Percentiles rank a stretch among this genome's conserved stretches.
phyloP scores from a whole-genome alignment of 2,329 filamentous ascomycete genomes.

The Arthrobotrys sphaeroides region DNA sequence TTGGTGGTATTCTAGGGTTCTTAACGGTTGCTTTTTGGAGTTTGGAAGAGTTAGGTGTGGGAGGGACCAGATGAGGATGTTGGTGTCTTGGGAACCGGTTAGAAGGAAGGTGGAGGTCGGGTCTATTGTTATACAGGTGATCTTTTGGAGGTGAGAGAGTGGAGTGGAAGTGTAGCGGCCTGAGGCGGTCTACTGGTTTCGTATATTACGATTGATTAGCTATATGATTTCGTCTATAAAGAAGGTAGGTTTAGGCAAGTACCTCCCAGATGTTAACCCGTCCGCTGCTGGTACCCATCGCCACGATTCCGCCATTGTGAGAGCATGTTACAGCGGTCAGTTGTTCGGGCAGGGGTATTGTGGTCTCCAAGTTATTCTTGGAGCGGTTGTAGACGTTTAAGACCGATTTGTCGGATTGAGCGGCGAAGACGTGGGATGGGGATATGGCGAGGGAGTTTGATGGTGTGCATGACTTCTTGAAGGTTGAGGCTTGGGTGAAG shows the following conservation, averaged over 20 bases:
- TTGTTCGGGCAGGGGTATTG: slow-evolving; percentile 85
- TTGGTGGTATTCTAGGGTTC: slow-evolving; percentile 80
- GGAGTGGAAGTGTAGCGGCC: slow-evolving; percentile 79
- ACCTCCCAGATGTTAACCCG: slow-evolving; percentile 94
- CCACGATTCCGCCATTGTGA: slow-evolving; percentile 71
- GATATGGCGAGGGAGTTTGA: slow-evolving; percentile 82
- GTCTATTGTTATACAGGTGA: slow-evolving; percentile 77
- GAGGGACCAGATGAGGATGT: slow-evolving; percentile 90
- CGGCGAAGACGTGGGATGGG: slow-evolving; percentile 85
- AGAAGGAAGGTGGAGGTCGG: slow-evolving; percentile 77
- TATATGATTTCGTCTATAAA: not conserved
- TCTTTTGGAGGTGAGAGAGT: slow-evolving; percentile 79
- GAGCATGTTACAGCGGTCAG: slow-evolving; percentile 79
- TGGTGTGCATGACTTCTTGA: slow-evolving; percentile 91
- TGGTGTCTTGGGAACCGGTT: slow-evolving; percentile 84
- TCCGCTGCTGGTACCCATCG: slow-evolving; percentile 82
- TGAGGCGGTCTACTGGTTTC: slow-evolving; percentile 70
- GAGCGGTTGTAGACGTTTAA: slow-evolving; percentile 89
- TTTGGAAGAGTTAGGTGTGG: slow-evolving; percentile 74
- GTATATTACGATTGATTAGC: slow-evolving; percentile 35
- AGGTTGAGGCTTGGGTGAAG: slow-evolving; percentile 81
- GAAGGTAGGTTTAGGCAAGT: slow-evolving; percentile 48
- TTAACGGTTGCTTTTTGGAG: slow-evolving; percentile 72
- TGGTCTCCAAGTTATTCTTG: slow-evolving; percentile 85
- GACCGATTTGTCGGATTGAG: slow-evolving; percentile 88